phyloP scores from a whole-genome alignment of 257 asterid genomes.

The Nicotiana benthamiana region DNA sequence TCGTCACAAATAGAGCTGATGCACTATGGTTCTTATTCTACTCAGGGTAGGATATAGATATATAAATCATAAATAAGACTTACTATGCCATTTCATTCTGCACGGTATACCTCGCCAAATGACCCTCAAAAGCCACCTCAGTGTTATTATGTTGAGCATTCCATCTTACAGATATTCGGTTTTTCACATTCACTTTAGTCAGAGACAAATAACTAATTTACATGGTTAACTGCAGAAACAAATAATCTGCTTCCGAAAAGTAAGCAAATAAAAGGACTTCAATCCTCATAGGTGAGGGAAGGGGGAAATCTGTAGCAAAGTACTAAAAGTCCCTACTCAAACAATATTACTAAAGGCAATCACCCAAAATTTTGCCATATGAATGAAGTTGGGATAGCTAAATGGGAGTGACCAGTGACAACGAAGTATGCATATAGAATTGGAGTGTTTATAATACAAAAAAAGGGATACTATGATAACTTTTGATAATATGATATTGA shows the following conservation, averaged over 20 bases:
- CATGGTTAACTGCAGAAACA: background rate
- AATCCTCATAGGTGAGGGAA: background rate
- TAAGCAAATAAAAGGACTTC: background rate
- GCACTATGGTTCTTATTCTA: background rate
- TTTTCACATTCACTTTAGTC: background rate
- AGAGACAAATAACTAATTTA: background rate
- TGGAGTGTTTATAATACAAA: background rate
- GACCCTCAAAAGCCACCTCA: constrained; percentile 57
- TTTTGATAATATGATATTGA: background rate
- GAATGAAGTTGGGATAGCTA: background rate
- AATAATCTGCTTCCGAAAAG: background rate
- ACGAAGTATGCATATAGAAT: background rate
- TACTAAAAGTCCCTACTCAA: background rate
- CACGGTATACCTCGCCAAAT: constrained; percentile 92
- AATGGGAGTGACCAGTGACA: background rate
- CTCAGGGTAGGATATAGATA: background rate
- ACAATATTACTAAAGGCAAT: background rate
- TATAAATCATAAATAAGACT: constrained; percentile 19
- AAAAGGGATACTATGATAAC: background rate
- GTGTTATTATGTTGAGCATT: background rate
- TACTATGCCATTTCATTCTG: constrained; percentile 96
- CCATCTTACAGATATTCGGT: background rate
- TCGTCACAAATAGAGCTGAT: background rate
- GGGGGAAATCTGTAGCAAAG: background rate
- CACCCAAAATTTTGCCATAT: background rate